Conservation (phyloP, 192 early-diverging fungal genomes). For the Umbelopsis vinacea region DNA sequence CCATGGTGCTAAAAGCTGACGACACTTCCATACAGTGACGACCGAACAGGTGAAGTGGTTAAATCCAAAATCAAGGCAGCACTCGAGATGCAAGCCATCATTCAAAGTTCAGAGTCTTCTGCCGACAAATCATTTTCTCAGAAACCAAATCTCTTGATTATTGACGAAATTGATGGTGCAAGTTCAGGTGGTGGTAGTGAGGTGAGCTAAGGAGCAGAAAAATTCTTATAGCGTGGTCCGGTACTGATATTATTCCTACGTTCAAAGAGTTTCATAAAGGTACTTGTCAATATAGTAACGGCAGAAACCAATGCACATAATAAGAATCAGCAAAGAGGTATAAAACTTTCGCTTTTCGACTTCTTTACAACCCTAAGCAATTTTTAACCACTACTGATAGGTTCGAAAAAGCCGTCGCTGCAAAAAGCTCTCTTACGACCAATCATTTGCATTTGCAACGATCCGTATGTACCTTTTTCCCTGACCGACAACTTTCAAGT, state of each 20-base stretch:
- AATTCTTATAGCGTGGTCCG: neutral
- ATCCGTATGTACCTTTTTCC: constrained; percentile 61
- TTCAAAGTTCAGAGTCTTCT: constrained; percentile 36
- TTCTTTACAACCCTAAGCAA: neutral
- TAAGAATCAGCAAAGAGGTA: constrained; percentile 4
- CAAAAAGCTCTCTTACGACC: constrained; percentile 75
- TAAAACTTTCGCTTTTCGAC: neutral
- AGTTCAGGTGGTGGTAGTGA: constrained; percentile 71
- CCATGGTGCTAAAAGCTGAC: neutral
- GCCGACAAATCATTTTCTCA: constrained; percentile 23
- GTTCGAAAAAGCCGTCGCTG: constrained; percentile 20
- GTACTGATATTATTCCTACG: neutral
- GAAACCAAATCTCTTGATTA: constrained; percentile 83
- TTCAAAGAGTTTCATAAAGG: constrained; percentile 76
- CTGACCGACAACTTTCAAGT: neutral
- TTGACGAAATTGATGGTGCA: constrained; percentile 97
- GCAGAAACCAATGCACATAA: constrained; percentile 30
- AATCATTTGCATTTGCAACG: constrained; percentile 99
- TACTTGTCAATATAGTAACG: constrained; percentile 70
- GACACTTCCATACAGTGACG: constrained; percentile 70
- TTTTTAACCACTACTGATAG: neutral
- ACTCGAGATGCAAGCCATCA: constrained; percentile 75
- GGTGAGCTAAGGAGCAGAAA: constrained; percentile 39
- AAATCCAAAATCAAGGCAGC: constrained; percentile 76
- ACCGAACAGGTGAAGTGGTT: constrained; percentile 81